phyloP scores from a whole-genome alignment of 192 early-diverging fungal species.

The Coemansia sp. region DNA sequence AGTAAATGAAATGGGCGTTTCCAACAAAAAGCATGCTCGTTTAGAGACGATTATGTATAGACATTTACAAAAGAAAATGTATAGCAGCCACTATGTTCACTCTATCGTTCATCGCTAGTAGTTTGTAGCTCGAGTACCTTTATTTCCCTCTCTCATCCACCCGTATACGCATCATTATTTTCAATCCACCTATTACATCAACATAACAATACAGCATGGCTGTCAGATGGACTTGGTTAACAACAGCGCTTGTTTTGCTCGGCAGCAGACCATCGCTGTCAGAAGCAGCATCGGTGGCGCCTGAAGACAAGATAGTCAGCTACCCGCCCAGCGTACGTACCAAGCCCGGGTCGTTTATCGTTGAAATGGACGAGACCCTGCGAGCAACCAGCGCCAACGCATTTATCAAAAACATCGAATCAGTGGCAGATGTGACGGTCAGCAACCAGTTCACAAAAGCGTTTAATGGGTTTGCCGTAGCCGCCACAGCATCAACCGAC shows the following conservation, averaged over 20 bases:
- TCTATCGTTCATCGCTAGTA: too few relatives aligned
- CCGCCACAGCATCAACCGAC: neutral
- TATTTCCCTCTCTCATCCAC: too few relatives aligned
- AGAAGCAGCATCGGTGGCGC: neutral
- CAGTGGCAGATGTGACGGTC: constrained; percentile 2
- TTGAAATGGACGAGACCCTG: constrained; percentile 3
- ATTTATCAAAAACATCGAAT: constrained; percentile 2
- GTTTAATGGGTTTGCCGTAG: constrained; percentile 6
- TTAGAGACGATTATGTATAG: too few relatives aligned
- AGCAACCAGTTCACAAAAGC: constrained; percentile 10
- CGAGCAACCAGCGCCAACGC: constrained; percentile 1
- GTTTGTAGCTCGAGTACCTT: too few relatives aligned
- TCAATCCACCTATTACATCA: too few relatives aligned
- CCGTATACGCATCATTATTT: too few relatives aligned
- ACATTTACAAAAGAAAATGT: neutral
- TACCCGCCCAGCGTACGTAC: constrained; percentile 3
- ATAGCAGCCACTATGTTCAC: neutral
- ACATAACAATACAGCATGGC: neutral
- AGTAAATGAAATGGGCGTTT: too few relatives aligned
- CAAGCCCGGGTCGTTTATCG: constrained; percentile 4
- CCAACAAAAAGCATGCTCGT: too few relatives aligned
- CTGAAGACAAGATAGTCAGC: constrained; percentile 2
- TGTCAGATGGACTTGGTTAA: neutral
- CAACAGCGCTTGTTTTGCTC: neutral
- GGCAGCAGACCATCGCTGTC: neutral